These are phyloP conservation scores for Mucor saturninus DNA, from an alignment of 371 early-diverging fungal genomes.

Conservation along the genomic window DNA sequence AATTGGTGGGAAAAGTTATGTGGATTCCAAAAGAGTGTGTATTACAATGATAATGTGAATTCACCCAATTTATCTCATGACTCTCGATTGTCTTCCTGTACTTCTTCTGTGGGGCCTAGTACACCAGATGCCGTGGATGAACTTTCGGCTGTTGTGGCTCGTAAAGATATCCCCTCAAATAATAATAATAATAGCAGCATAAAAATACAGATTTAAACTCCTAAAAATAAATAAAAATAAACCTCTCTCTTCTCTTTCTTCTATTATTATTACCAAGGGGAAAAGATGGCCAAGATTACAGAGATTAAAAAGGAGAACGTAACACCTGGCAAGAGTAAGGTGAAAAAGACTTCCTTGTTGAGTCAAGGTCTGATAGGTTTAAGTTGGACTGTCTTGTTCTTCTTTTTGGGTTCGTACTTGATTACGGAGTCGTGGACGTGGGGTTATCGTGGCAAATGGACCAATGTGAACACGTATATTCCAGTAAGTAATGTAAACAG, in stretches of 20 bases:
- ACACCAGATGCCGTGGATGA: slow-evolving; percentile 24
- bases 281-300: slow-evolving; percentile 4
- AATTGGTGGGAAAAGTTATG: slow-evolving; percentile 55
- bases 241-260: neutral
- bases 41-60: neutral
- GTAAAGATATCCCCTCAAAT: slow-evolving; percentile 10
- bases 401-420: slow-evolving; percentile 69
- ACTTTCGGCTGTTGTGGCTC: slow-evolving; percentile 8
- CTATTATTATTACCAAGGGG: neutral
- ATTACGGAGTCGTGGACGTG: slow-evolving; percentile 81
- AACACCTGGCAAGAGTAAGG: neutral
- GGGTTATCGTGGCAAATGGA: slow-evolving; percentile 78
- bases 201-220: slow-evolving; percentile 18
- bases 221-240: slow-evolving; percentile 4
- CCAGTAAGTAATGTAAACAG: slow-evolving; percentile 48
- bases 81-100: slow-evolving; percentile 1
- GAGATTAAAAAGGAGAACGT: slow-evolving; percentile 5
- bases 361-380: slow-evolving; percentile 31
- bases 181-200: neutral
- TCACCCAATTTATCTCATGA: slow-evolving; percentile 14
- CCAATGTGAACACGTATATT: slow-evolving; percentile 74
- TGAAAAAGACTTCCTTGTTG: slow-evolving; percentile 12
- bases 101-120: slow-evolving; percentile 14
- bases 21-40: neutral
- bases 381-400: slow-evolving; percentile 47